Conservation (phyloP, 2,329 filamentous ascomycete genomes). For the Pestalotiopsis sp. region DNA sequence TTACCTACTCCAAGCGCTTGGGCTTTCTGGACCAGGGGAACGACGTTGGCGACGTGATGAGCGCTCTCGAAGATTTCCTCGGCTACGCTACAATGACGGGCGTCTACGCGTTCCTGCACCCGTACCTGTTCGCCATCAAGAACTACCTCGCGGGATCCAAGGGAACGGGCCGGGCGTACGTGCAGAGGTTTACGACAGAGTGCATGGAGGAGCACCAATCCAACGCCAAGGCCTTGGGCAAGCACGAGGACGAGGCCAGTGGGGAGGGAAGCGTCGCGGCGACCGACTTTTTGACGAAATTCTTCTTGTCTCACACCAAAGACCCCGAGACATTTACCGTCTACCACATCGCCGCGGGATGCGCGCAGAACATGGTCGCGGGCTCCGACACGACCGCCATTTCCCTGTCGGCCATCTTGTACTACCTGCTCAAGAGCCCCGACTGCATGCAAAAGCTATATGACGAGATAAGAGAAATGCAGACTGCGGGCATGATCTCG, state of each 20-base stretch:
- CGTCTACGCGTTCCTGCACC: constrained; percentile 22
- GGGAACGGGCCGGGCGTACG: constrained; percentile 26
- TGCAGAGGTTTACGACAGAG: constrained; percentile 27
- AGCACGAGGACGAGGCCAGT: not conserved
- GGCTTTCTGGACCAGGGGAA: constrained; percentile 28
- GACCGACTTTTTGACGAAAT: constrained; percentile 30
- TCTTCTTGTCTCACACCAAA: constrained; percentile 24
- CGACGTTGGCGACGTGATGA: constrained; percentile 18
- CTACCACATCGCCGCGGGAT: constrained; percentile 23
- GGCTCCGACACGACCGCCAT: constrained; percentile 40
- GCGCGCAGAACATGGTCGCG: constrained; percentile 31
- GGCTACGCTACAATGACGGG: constrained; percentile 28
- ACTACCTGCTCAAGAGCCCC: constrained; percentile 25
- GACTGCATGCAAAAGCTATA: constrained; percentile 14
- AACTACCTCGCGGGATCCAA: constrained; percentile 19
- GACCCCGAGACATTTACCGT: constrained; percentile 35
- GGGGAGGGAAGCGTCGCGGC: not conserved
- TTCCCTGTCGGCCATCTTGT: constrained; percentile 30
- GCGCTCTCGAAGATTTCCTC: not conserved
- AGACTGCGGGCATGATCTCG: constrained; percentile 11
- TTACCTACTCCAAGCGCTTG: constrained; percentile 23
- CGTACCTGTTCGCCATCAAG: constrained; percentile 12
- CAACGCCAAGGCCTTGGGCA: not conserved
- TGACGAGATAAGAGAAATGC: constrained; percentile 25
- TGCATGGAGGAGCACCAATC: constrained; percentile 19